phyloP scores from a whole-genome alignment of 1,139 yeast genomes.

The Diutina siamensis region DNA sequence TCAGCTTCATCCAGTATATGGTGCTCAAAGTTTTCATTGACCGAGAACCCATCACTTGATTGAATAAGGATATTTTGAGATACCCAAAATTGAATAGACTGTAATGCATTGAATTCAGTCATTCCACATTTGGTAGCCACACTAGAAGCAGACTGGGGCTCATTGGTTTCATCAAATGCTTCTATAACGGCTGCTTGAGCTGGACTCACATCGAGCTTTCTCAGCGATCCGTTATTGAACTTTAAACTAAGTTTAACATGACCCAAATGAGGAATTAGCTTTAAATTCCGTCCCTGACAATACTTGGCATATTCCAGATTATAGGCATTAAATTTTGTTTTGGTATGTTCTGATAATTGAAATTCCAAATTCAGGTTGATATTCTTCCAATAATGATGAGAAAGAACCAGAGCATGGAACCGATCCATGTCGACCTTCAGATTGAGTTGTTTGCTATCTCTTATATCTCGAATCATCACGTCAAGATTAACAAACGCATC shows the following conservation, averaged over 20 bases:
- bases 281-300: constrained; percentile 50
- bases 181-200: constrained; percentile 58
- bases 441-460: constrained; percentile 36
- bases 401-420: constrained; percentile 6
- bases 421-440: not conserved
- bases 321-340: constrained; percentile 29
- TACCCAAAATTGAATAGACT: constrained; percentile 47
- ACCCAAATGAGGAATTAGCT: constrained; percentile 52
- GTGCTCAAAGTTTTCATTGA: constrained; percentile 10
- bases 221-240: constrained; percentile 22
- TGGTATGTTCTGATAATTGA: constrained; percentile 30
- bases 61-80: constrained; percentile 32
- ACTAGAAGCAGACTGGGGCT: constrained; percentile 16
- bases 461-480: constrained; percentile 75
- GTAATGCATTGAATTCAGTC: constrained; percentile 25
- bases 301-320: constrained; percentile 25
- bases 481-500: constrained; percentile 57
- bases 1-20: not conserved
- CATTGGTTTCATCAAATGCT: constrained; percentile 33
- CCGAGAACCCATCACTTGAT: constrained; percentile 17
- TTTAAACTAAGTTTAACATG: constrained; percentile 47
- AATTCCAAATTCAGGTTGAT: constrained; percentile 17
- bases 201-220: constrained; percentile 44
- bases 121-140: constrained; percentile 18
- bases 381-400: constrained; percentile 13